Conservation (phyloP, 2,329 filamentous ascomycete species). For the Coniosporium tulheliwenetii region DNA sequence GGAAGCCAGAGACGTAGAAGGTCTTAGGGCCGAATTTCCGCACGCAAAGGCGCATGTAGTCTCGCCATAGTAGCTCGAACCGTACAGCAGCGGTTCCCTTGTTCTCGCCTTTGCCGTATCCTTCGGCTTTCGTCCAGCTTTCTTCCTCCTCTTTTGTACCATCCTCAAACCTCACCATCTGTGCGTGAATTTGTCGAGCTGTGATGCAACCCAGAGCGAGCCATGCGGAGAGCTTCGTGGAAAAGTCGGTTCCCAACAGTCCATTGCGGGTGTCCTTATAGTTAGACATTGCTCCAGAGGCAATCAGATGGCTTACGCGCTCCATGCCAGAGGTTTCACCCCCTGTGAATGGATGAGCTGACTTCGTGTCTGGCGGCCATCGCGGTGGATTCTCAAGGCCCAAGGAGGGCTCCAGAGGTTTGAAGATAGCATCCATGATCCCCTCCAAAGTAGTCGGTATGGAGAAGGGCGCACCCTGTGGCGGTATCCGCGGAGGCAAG, state of each 20-base stretch:
- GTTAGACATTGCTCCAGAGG: conserved; percentile 40
- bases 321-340: conserved; percentile 46
- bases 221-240: conserved; percentile 61
- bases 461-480: conserved; percentile 45
- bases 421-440: conserved; percentile 38
- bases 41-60: conserved; percentile 66
- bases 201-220: conserved; percentile 58
- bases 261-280: conserved; percentile 63
- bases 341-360: conserved; percentile 51
- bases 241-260: conserved; percentile 53
- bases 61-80: conserved; percentile 62
- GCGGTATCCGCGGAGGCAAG: conserved; percentile 40
- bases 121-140: conserved; percentile 21
- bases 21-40: conserved; percentile 52
- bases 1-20: conserved; percentile 51
- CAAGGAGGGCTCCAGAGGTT: conserved; percentile 37
- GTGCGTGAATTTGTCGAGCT: conserved; percentile 54
- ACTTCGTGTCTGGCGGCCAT: conserved; percentile 36
- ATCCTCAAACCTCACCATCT: conserved; percentile 54
- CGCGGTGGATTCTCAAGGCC: conserved; percentile 36
- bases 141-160: conserved; percentile 29
- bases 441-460: conserved; percentile 41
- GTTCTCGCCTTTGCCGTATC: conserved; percentile 57
- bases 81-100: conserved; percentile 53
- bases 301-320: conserved; percentile 45